Percentiles rank a stretch among this genome's conserved stretches.
phyloP scores from a whole-genome alignment of 1,284 basidiomycete species.

The Moesziomyces parantarcticus region DNA sequence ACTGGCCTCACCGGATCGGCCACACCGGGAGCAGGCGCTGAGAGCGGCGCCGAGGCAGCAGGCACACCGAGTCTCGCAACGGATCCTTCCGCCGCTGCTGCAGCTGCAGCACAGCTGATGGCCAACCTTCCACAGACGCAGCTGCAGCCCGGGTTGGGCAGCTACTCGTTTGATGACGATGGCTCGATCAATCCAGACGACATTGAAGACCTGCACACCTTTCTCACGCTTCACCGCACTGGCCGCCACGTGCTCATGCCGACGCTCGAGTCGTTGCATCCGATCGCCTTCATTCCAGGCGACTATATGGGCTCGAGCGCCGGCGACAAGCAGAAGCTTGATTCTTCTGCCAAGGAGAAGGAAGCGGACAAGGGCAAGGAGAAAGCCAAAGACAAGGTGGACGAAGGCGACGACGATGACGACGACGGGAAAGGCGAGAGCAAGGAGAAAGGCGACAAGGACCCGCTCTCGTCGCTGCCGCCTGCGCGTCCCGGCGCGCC shows the following conservation, averaged over 20 bases:
- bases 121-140: conserved; percentile 29
- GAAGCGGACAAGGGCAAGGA: conserved; percentile 19
- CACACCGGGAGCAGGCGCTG: conserved; percentile 14
- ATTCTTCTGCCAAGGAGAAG: conserved; percentile 21
- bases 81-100: conserved; percentile 9
- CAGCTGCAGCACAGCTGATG: conserved; percentile 33
- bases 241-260: conserved; percentile 37
- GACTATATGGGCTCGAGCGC: conserved; percentile 18
- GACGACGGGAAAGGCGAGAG: conserved; percentile 33
- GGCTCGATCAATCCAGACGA: conserved; percentile 53
- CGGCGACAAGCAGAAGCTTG: conserved; percentile 21
- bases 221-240: conserved; percentile 41
- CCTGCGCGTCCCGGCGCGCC: conserved; percentile 38
- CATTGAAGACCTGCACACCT: conserved; percentile 48
- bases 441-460: conserved; percentile 41
- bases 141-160: conserved; percentile 12
- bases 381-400: conserved; percentile 30
- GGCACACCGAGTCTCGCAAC: conserved; percentile 1
- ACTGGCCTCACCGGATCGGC: conserved; percentile 17
- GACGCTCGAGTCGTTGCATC: conserved; percentile 53
- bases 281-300: conserved; percentile 35
- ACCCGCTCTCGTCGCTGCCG: conserved; percentile 43
- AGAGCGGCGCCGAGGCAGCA: background rate
- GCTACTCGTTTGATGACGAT: conserved; percentile 46
- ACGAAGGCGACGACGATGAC: conserved; percentile 36